Conservation (phyloP, 768 basidiomycete species). For the Kwoniella europaea region DNA sequence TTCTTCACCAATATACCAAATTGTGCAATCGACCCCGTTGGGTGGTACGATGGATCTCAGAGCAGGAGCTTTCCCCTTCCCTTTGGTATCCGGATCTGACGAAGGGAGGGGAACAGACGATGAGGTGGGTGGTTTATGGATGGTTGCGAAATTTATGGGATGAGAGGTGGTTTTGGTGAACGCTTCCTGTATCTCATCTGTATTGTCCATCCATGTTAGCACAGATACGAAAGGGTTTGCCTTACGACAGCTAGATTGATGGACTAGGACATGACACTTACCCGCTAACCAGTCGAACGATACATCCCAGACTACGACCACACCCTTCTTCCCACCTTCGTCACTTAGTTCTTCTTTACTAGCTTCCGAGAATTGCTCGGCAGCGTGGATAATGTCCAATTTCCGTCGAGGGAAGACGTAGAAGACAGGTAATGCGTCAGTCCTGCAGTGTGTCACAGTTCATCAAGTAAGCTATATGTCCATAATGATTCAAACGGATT, state of each 20-base stretch:
- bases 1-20: conserved; percentile 77
- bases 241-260: too few relatives aligned
- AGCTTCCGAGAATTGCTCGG: conserved; percentile 32
- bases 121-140: conserved; percentile 35
- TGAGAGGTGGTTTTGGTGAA: conserved; percentile 28
- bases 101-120: not conserved
- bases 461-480: too few relatives aligned
- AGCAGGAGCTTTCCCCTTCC: conserved; percentile 41
- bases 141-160: conserved; percentile 46
- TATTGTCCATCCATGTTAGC: not conserved
- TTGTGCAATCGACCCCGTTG: conserved; percentile 53
- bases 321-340: conserved; percentile 43
- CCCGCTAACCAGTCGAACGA: conserved; percentile 73
- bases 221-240: too few relatives aligned
- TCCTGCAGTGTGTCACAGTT: conserved; percentile 61
- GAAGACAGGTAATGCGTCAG: conserved; percentile 82
- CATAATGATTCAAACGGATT: too few relatives aligned
- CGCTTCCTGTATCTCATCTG: conserved; percentile 37
- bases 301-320: conserved; percentile 76
- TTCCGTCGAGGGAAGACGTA: conserved; percentile 84
- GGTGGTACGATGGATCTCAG: conserved; percentile 53
- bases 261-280: conserved; percentile 45
- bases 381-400: conserved; percentile 63
- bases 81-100: conserved; percentile 4
- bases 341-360: conserved; percentile 34